Percentiles rank a stretch among this genome's conserved stretches.
These are phyloP conservation scores for Brassica hybrid DNA, from an alignment of 441 rosid species.

Conservation along the genomic window DNA sequence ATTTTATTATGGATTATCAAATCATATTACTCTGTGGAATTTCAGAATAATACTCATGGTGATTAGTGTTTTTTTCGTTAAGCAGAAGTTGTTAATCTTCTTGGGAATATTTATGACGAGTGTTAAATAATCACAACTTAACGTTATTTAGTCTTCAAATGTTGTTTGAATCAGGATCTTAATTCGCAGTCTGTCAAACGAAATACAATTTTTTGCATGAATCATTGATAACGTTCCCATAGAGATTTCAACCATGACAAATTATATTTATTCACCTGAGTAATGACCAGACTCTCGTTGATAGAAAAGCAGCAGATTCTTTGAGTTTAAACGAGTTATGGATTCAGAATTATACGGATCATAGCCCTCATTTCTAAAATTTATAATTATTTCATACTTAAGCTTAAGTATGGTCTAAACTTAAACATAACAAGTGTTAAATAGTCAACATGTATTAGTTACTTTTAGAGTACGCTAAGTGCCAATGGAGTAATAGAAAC, in stretches of 20 bases:
- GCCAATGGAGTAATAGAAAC: too few species aligned
- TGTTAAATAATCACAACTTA: background rate
- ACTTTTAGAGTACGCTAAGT: too few species aligned
- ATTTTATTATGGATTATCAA: background rate
- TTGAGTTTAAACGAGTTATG: background rate
- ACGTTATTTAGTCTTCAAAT: background rate
- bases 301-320: background rate
- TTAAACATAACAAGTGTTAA: too few species aligned
- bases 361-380: background rate
- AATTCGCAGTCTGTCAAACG: background rate
- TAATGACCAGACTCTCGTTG: background rate
- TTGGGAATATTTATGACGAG: background rate
- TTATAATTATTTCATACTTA: too few species aligned
- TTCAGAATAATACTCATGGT: background rate
- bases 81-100: background rate
- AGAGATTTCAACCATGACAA: background rate
- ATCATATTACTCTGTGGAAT: background rate
- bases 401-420: background rate
- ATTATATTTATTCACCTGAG: background rate
- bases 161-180: background rate
- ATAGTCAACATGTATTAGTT: too few species aligned
- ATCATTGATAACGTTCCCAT: background rate
- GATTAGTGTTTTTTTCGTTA: background rate
- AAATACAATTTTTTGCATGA: background rate
- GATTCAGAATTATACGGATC: background rate